phyloP scores from a whole-genome alignment of 129 eudicot species.

The Tagetes patula region DNA sequence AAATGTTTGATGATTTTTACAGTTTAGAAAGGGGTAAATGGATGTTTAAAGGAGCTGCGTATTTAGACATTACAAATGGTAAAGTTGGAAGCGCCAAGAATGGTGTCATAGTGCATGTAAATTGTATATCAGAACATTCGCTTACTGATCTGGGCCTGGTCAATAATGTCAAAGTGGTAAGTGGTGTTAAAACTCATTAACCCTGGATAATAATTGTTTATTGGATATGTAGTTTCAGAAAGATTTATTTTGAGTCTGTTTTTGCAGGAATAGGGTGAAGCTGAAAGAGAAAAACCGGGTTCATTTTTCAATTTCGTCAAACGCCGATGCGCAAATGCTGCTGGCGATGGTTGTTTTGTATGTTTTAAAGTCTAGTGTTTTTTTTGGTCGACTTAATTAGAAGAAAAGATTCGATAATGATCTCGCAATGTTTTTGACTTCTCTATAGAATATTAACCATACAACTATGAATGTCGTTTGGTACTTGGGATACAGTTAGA shows the following conservation, averaged over 20 bases:
- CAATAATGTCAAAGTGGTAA: conserved; percentile 53
- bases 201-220: not conserved
- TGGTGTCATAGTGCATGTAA: conserved; percentile 60
- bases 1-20: conserved; percentile 77
- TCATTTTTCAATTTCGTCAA: conserved; percentile 23
- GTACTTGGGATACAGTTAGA: not conserved
- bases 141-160: conserved; percentile 52
- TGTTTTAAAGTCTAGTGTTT: conserved; percentile 18
- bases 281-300: conserved; percentile 31
- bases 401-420: conserved; percentile 30
- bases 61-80: conserved; percentile 36
- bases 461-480: conserved; percentile 11
- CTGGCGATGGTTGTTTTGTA: conserved; percentile 3
- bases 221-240: not conserved
- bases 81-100: conserved; percentile 28
- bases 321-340: conserved; percentile 25
- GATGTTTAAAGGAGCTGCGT: conserved; percentile 84
- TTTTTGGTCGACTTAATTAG: conserved; percentile 11
- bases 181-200: conserved; percentile 8
- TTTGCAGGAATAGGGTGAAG: conserved; percentile 40
- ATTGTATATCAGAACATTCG: conserved; percentile 59
- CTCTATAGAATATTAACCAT: conserved; percentile 11
- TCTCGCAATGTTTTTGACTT: conserved; percentile 19
- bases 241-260: conserved; percentile 1
- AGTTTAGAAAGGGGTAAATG: conserved; percentile 57